phyloP scores from a whole-genome alignment of 1,139 yeast genomes.

The Yamadazyma aaseri region DNA sequence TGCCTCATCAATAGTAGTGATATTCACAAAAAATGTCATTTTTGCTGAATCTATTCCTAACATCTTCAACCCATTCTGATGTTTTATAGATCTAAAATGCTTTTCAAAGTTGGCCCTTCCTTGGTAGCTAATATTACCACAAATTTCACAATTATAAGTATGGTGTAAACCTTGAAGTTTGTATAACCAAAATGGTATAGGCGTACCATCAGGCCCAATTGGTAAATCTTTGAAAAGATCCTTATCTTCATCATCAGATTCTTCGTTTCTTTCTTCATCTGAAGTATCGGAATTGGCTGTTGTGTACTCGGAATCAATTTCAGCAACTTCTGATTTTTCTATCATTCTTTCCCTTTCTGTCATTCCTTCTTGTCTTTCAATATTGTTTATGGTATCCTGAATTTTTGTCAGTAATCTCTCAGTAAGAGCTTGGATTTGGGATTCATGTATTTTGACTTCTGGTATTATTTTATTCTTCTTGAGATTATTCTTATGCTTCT shows the following conservation, averaged over 20 bases:
- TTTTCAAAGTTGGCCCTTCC: constrained; percentile 72
- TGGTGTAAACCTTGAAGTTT: constrained; percentile 84
- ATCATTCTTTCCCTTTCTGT: constrained; percentile 71
- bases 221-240: constrained; percentile 55
- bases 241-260: constrained; percentile 19
- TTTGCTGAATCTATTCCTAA: constrained; percentile 60
- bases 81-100: constrained; percentile 73
- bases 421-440: constrained; percentile 31
- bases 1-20: constrained; percentile 70
- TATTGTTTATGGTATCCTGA: constrained; percentile 54
- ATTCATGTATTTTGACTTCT: constrained; percentile 23
- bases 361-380: constrained; percentile 65
- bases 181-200: constrained; percentile 92
- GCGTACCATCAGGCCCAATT: constrained; percentile 83
- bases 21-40: constrained; percentile 55
- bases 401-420: constrained; percentile 35
- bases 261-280: constrained; percentile 20
- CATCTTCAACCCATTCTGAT: constrained; percentile 69
- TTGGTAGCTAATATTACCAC: constrained; percentile 72
- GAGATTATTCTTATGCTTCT: constrained; percentile 64
- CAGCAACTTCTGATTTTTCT: constrained; percentile 31
- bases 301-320: constrained; percentile 39
- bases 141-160: constrained; percentile 77
- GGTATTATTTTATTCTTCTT: constrained; percentile 4
- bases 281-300: constrained; percentile 34